Percentiles rank a stretch among this genome's conserved stretches.
Conservation (phyloP, 2,329 filamentous ascomycete species). For the Neonectria hederae region DNA sequence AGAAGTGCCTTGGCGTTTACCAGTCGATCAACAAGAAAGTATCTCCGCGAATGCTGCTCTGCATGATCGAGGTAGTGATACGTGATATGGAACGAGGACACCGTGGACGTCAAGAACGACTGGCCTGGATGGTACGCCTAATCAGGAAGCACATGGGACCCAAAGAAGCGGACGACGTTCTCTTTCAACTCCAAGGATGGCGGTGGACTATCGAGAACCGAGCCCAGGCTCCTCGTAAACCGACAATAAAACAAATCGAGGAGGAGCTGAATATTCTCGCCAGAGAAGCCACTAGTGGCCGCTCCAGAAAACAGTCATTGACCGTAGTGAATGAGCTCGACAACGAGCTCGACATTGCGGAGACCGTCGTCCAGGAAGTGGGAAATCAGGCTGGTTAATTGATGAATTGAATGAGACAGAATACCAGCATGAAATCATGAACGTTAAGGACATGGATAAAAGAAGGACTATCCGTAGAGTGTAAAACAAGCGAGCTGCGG, state of each 20-base stretch:
- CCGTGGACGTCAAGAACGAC: conserved; percentile 34
- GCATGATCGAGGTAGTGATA: conserved; percentile 42
- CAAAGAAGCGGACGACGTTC: conserved; percentile 28
- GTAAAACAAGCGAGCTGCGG: neutral
- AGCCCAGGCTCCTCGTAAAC: neutral
- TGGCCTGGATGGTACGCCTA: conserved; percentile 39
- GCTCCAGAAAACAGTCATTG: neutral
- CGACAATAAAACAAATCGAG: neutral
- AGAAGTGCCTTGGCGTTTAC: conserved; percentile 41
- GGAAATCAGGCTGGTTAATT: neutral
- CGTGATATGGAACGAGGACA: conserved; percentile 48
- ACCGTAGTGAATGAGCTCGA: neutral
- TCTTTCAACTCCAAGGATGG: conserved; percentile 34
- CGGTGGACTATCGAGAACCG: conserved; percentile 31
- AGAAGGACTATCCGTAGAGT: neutral
- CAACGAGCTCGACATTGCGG: neutral
- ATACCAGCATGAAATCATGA: neutral
- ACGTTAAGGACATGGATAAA: neutral
- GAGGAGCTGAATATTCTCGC: neutral
- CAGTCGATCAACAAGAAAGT: conserved; percentile 34
- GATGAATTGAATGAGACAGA: neutral
- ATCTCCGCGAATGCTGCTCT: conserved; percentile 41
- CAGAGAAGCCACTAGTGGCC: neutral
- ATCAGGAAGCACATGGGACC: conserved; percentile 22
- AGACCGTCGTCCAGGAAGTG: too few relatives aligned